Percentiles rank a stretch among this genome's conserved stretches.
These are phyloP conservation scores for Corrigiola litoralis DNA, from an alignment of 179 eudicot genomes.

Conservation along the genomic window DNA sequence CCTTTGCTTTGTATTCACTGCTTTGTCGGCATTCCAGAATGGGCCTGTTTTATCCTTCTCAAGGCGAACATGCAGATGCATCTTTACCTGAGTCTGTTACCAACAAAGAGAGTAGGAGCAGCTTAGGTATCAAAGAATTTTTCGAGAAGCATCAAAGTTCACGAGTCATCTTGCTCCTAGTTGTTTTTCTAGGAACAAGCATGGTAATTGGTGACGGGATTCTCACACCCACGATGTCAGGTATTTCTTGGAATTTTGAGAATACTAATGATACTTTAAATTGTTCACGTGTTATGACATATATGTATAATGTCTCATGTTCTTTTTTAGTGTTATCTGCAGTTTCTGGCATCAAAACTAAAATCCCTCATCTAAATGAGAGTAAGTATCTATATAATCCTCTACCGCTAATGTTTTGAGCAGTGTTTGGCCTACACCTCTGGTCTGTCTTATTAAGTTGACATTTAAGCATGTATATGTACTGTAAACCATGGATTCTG, in stretches of 20 bases:
- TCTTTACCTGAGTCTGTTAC: constrained; percentile 9
- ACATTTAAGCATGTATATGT: background rate
- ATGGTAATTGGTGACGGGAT: constrained; percentile 43
- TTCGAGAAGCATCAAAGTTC: constrained; percentile 28
- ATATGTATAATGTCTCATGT: background rate
- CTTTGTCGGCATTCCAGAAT: constrained; percentile 36
- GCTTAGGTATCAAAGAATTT: constrained; percentile 22
- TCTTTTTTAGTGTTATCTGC: constrained; percentile 33
- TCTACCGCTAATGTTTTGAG: no score
- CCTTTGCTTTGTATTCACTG: constrained; percentile 41
- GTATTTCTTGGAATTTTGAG: constrained; percentile 19
- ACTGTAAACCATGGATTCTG: background rate
- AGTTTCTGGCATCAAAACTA: constrained; percentile 32
- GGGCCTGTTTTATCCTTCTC: constrained; percentile 25
- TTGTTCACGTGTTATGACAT: background rate
- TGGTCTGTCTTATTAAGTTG: no score
- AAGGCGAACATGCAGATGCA: constrained; percentile 5
- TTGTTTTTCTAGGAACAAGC: constrained; percentile 35
- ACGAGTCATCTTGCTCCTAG: constrained; percentile 24
- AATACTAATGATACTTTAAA: background rate
- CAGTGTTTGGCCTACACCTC: no score
- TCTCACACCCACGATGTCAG: constrained; percentile 40
- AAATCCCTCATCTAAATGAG: constrained; percentile 33
- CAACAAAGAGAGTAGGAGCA: constrained; percentile 13
- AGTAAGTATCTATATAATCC: constrained; percentile 21